Base-by-base conservation (phyloP, 257 asterid species). In the Forsythia suspensa region DNA sequence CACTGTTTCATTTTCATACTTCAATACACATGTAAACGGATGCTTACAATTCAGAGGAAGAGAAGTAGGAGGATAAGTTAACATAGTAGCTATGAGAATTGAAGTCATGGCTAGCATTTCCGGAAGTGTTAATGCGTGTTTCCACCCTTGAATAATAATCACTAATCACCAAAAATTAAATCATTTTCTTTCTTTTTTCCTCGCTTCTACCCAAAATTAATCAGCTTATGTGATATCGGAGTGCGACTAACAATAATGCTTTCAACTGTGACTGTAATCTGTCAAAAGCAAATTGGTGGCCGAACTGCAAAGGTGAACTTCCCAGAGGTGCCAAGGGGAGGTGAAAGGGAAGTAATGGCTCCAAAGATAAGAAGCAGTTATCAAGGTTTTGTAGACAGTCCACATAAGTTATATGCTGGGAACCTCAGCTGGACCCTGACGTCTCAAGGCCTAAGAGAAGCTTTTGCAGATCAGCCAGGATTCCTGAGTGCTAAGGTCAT, bases 301-400 rank as follows among this genome's bases (percentile, higher is more conserved):
- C 90, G 99, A 40, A 86, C 94, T 0, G 91, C 91, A 13, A 95
- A 87, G 87, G 98, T 95, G 71, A 95, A 95, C 91, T 88, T 93
- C 80, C 97, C 99, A 0, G 99, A 93, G 87, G 99, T 95, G 75
- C 98, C 98, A 72, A 86, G 89, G 79, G 98, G 98, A 5, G 97
- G 97, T 40, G 99, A 93, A 77, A 87, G 96, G 79, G 98, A 95
- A 90, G 88, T 93, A 38, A 88, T 87, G 88, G 83, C 75, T 70
- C 85, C 94, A 76, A 89, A 86, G 90, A 85, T 89, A 72, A 82
- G 90, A 79, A 87, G 90, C 89, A 87, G 90, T 88, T 38, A 89
- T 72, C 92, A 90, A 76, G 91, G 94, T n/a, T 93, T 84, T 52
- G 87, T 90, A 8, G 98, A 95, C 67, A 92, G 91, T 85, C 96